phyloP scores from a whole-genome alignment of 2,329 filamentous ascomycete genomes.

The Xylariaceae sp. region DNA sequence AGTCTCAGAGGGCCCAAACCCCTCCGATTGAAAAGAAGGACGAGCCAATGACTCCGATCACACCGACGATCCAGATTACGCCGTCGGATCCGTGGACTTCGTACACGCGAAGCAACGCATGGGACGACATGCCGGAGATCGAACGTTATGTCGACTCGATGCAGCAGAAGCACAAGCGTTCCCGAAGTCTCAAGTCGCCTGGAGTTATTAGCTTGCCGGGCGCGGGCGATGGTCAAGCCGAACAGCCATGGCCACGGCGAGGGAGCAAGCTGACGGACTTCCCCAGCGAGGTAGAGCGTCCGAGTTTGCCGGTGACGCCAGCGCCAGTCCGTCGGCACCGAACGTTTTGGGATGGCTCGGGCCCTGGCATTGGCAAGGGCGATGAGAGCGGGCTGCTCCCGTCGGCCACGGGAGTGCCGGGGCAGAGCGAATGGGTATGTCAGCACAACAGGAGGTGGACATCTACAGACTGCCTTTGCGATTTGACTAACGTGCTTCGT shows the following conservation, averaged over 20 bases:
- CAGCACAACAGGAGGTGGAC: slow-evolving; percentile 50
- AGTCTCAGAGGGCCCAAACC: slow-evolving; percentile 29
- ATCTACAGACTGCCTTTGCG: slow-evolving; percentile 51
- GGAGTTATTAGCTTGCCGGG: slow-evolving; percentile 24
- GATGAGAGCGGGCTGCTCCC: slow-evolving; percentile 60
- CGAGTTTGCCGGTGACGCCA: slow-evolving; percentile 86
- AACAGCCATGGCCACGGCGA: slow-evolving; percentile 27
- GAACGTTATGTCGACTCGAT: slow-evolving; percentile 79
- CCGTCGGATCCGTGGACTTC: slow-evolving; percentile 64
- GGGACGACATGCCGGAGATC: slow-evolving; percentile 89
- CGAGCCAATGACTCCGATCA: slow-evolving; percentile 45
- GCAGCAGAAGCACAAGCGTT: slow-evolving; percentile 57
- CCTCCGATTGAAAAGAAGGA: slow-evolving; percentile 35
- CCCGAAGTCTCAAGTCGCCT: slow-evolving; percentile 30
- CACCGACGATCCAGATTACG: slow-evolving; percentile 44
- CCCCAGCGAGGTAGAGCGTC: slow-evolving; percentile 74
- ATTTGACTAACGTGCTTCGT: slow-evolving; percentile 50
- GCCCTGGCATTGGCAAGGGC: slow-evolving; percentile 41
- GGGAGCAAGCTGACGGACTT: slow-evolving; percentile 79
- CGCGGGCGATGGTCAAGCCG: slow-evolving; percentile 32
- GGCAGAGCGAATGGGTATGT: slow-evolving; percentile 94
- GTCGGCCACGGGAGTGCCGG: slow-evolving; percentile 75
- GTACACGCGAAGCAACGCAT: slow-evolving; percentile 78
- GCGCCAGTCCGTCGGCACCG: slow-evolving; percentile 68
- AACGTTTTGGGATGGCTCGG: slow-evolving; percentile 61